phyloP scores from a whole-genome alignment of 192 early-diverging fungal species.

The Entrophospora sp. region DNA sequence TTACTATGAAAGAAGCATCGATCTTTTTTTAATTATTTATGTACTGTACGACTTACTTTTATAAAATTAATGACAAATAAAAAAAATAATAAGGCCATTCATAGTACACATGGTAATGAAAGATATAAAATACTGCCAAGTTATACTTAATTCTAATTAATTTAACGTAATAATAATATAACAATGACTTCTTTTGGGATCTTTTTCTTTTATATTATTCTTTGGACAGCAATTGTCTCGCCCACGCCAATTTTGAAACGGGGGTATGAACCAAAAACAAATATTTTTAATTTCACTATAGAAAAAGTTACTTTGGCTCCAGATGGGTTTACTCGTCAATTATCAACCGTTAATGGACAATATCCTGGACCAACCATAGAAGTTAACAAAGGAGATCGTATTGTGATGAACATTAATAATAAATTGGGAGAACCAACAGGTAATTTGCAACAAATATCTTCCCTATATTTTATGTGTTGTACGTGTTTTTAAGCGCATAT shows the following conservation, averaged over 20 bases:
- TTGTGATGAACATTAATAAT: constrained; percentile 36
- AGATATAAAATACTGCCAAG: constrained; percentile 9
- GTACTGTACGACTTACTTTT: constrained; percentile 13
- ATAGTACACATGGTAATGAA: constrained; percentile 9
- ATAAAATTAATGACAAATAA: constrained; percentile 9
- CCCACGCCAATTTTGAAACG: constrained; percentile 12
- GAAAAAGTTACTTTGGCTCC: constrained; percentile 24
- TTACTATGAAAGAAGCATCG: constrained; percentile 10
- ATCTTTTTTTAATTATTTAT: constrained; percentile 14
- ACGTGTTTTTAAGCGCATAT: constrained; percentile 10
- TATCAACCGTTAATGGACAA: constrained; percentile 38
- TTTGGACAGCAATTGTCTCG: constrained; percentile 1
- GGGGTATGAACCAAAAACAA: constrained; percentile 3
- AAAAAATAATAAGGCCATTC: not conserved
- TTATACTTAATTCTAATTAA: constrained; percentile 7
- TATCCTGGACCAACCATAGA: constrained; percentile 45
- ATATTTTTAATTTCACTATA: constrained; percentile 4
- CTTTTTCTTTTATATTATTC: constrained; percentile 3
- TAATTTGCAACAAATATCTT: constrained; percentile 14
- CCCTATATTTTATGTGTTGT: constrained; percentile 4
- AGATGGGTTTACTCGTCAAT: constrained; percentile 30
- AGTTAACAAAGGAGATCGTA: constrained; percentile 35
- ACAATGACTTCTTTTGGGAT: not conserved
- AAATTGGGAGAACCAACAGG: constrained; percentile 14
- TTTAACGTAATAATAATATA: constrained; percentile 14